Evolutionary conservation across 2,329 filamentous ascomycete species (phyloP).

Genomic region (Xylariaceae sp.): DNA sequence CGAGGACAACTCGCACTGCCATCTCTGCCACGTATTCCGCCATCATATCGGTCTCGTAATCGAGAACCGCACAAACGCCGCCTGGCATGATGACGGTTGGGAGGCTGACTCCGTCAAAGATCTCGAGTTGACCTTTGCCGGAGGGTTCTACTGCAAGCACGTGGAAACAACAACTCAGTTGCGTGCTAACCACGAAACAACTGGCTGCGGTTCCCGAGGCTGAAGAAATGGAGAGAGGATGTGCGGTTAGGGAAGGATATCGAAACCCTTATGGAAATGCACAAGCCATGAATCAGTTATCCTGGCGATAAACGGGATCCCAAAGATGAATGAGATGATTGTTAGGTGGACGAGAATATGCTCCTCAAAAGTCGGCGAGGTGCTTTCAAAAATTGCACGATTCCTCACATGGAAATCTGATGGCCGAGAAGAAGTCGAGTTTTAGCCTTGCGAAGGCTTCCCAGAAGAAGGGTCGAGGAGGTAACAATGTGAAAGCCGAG

Average conservation of each 20-base stretch:
- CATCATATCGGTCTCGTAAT: constrained; percentile 97
- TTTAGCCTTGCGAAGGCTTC: neutral
- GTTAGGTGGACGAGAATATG: neutral
- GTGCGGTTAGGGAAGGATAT: constrained; percentile 27
- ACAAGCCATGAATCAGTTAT: constrained; percentile 41
- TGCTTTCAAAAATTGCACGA: neutral
- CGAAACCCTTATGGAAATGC: constrained; percentile 40
- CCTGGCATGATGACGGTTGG: constrained; percentile 63
- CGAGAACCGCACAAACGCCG: constrained; percentile 89
- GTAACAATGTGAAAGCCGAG: constrained; percentile 11
- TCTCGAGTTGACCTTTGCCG: constrained; percentile 35
- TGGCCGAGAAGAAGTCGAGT: neutral
- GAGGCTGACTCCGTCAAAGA: constrained; percentile 33
- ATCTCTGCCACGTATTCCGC: constrained; percentile 93
- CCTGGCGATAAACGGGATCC: constrained; percentile 6
- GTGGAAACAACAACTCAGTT: constrained; percentile 37
- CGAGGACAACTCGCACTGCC: constrained; percentile 64
- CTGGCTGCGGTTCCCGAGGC: constrained; percentile 40
- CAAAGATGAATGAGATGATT: neutral
- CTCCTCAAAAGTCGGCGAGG: neutral
- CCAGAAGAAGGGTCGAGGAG: neutral
- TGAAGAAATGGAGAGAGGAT: constrained; percentile 41
- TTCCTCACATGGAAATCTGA: neutral
- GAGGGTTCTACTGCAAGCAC: constrained; percentile 45
- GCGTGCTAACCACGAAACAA: constrained; percentile 29